Evolutionary conservation across 208 protist genomes (phyloP), one percentile per base, ranked within the genome.

Genomic region (Leptomonas seymouri): DNA sequence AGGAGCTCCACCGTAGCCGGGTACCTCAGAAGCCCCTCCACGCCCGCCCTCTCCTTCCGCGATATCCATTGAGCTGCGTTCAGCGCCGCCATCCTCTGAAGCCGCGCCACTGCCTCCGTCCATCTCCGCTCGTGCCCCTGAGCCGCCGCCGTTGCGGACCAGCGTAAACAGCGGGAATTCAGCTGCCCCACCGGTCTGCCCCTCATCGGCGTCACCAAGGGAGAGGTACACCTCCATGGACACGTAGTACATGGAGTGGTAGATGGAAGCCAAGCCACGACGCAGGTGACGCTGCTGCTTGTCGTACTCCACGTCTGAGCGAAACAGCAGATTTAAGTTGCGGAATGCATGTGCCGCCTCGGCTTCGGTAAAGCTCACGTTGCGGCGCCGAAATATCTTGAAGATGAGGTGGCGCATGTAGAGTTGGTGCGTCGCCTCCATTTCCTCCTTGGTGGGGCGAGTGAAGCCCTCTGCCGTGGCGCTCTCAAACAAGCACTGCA

Each of bases 391-490:
- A 44, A 87, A 84, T 15, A 87, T 81, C 60, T 87, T 87, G 62
- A 83, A 84, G 70, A 87, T 78, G 51, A 87, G 56, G 67, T 87
- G 82, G 46, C 75, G 78, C 82, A 87, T 87, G 78, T 87, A 87
- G 31, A 79, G 79, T 66, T 82, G 78, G 58, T 75, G 68, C 45
- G 74, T 74, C 30, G 74, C 61, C 65, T 87, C 78, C 55, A 80
- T 71, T 66, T 87, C 78, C 74, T 84, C 74, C 68, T 84, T 82
- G 58, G 55, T 75, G 30, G 74, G 75, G 0, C 58, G 65, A 36
- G 68, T 75, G 68, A 81, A 81, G 56, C 82, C 82, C 34, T 77
- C 62, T 0, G 82, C 67, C 16, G 75, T 80, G 39, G 36, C 66
- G 64, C 74, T 87, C 67, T 84, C 82, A 49, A 82, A 84, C 31